These are phyloP conservation scores for Novymonas esmeraldas DNA, from an alignment of 208 protist genomes.

Conservation along the genomic window DNA sequence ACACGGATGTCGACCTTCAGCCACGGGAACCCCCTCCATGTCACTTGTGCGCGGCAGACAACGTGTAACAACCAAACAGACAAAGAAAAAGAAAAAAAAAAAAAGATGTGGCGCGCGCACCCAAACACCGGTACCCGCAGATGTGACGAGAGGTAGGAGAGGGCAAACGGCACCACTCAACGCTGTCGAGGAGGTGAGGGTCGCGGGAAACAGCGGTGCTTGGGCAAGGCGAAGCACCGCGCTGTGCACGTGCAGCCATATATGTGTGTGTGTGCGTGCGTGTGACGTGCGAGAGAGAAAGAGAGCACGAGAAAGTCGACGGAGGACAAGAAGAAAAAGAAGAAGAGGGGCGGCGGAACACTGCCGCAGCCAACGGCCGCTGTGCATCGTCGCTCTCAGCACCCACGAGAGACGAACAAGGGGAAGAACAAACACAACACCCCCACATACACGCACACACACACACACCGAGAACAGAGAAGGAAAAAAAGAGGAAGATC, in stretches of 20 bases:
- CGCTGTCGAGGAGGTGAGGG: too few species aligned
- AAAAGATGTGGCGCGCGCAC: neutral
- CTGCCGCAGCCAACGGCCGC: too few species aligned
- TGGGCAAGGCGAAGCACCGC: neutral
- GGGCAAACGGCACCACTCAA: too few species aligned
- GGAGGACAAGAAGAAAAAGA: neutral
- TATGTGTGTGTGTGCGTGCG: neutral
- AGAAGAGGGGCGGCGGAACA: too few species aligned
- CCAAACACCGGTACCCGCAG: neutral
- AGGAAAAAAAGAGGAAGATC: neutral
- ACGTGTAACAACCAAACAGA: neutral
- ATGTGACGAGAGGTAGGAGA: too few species aligned
- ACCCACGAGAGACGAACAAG: neutral
- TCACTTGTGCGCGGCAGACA: neutral
- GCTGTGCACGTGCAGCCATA: neutral
- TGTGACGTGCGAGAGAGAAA: neutral
- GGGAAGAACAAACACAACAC: neutral
- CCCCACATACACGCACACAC: neutral
- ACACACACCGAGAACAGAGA: neutral
- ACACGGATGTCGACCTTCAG: neutral
- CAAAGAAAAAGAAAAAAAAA: conserved; percentile 1
- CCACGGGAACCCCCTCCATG: neutral
- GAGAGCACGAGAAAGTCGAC: neutral
- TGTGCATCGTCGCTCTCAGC: too few species aligned
- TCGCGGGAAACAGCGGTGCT: neutral